phyloP scores from a whole-genome alignment of 352 stramenopile genomes.

The Thalassiosira mediterranea region DNA sequence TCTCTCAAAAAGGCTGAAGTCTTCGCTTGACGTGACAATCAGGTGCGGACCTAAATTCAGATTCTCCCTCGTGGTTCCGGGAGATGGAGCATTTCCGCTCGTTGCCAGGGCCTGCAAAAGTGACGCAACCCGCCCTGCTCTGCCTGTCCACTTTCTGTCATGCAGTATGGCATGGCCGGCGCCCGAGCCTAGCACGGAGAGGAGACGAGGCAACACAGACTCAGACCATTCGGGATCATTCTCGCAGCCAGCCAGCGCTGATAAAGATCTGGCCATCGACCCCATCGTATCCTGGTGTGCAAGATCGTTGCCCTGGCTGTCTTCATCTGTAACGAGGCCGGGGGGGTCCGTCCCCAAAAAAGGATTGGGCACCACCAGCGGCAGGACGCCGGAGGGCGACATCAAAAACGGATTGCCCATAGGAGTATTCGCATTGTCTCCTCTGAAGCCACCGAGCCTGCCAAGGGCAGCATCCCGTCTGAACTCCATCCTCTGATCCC shows the following conservation, averaged over 20 bases:
- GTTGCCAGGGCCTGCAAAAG: conserved; percentile 59
- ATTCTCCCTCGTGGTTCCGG: conserved; percentile 8
- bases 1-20: conserved; percentile 66
- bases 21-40: conserved; percentile 70
- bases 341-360: conserved; percentile 23
- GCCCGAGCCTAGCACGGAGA: conserved; percentile 67
- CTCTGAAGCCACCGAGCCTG: conserved; percentile 13
- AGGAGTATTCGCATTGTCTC: neutral
- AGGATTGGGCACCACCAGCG: conserved; percentile 43
- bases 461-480: conserved; percentile 50
- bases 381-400: conserved; percentile 24
- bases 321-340: conserved; percentile 21
- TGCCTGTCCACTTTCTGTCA: conserved; percentile 69
- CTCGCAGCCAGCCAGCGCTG: conserved; percentile 7
- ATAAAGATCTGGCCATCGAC: no score
- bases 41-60: conserved; percentile 76
- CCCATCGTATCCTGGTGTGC: no score
- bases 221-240: conserved; percentile 58
- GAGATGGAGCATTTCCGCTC: no score
- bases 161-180: conserved; percentile 73
- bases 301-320: conserved; percentile 5
- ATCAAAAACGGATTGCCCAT: conserved; percentile 24
- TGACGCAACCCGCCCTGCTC: conserved; percentile 61
- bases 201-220: conserved; percentile 61
- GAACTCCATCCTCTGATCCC: conserved; percentile 61